Evolutionary conservation across 169 alveolate genomes (phyloP).

Genomic region (Plasmodium blacklocki): DNA sequence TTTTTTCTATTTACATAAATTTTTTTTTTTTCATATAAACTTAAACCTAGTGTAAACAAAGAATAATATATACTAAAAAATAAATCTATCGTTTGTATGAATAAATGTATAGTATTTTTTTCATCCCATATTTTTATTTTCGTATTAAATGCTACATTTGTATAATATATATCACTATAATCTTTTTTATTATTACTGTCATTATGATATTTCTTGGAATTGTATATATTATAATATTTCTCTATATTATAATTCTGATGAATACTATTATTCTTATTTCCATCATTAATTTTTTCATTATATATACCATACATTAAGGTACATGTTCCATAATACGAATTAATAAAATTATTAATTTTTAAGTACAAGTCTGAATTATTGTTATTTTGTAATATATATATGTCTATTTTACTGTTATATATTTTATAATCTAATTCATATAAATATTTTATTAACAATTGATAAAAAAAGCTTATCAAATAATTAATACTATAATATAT

Average conservation of each 20-base stretch:
- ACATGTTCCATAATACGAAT: conserved; percentile 41
- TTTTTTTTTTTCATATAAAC: conserved; percentile 31
- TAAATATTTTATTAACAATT: conserved; percentile 34
- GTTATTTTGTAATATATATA: conserved; percentile 12
- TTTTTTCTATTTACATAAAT: conserved; percentile 31
- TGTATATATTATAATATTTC: neutral
- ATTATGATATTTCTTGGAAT: neutral
- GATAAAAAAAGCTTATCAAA: conserved; percentile 45
- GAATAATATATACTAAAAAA: conserved; percentile 45
- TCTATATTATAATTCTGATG: neutral
- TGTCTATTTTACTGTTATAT: conserved; percentile 18
- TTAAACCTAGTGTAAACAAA: conserved; percentile 15
- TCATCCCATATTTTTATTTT: conserved; percentile 10
- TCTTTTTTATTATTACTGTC: neutral
- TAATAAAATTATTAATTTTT: conserved; percentile 21
- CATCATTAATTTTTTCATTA: neutral
- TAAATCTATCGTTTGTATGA: conserved; percentile 36
- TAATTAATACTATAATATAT: conserved; percentile 10
- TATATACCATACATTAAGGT: conserved; percentile 5
- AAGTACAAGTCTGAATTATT: conserved; percentile 40
- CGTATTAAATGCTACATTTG: too few relatives aligned
- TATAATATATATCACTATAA: neutral
- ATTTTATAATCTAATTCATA: conserved; percentile 51
- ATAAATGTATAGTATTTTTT: conserved; percentile 9
- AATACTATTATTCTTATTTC: neutral